Base-by-base conservation (phyloP, 1,284 basidiomycete species). In the Macrocybe sp. region DNA sequence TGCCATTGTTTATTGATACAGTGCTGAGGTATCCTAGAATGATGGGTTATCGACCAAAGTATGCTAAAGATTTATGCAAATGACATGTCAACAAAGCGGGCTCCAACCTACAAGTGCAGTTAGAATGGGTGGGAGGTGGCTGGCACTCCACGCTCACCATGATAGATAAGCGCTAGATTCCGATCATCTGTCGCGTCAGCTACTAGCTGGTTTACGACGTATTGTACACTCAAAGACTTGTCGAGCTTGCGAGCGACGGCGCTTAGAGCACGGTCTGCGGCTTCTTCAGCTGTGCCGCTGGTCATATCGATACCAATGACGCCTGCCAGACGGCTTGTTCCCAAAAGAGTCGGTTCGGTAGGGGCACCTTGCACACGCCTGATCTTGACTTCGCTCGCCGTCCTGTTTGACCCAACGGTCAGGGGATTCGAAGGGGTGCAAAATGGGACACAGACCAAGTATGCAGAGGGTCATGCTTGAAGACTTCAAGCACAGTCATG, bases 381-480 rank as follows among this genome's bases (percentile, higher is more conserved):
- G 40, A 89, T 64, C 65, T 87, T 89, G 54, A 81, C 62, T 46
- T 87, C 84, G 60, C 79, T 89, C 58, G 83, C 81, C 5, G 84
- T 83, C 88, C 86, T 88, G 14, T 16, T 7, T 32, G 9, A 43
- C 31, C 14, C 4, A 33, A 40, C 10, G 36, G 11, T 35, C 11
- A 43, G 22, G 2, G 14, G 12, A 35, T 45, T 2, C 8, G 12
- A 7, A 7, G 32, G 16, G 11, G 2, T 10, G 31, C 7, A 2
- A n/a, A 12, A 11, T 14, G 11, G 2, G 12, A 8, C 29, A 36
- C 64, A 35, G 28, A 73, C 96, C 96, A 99, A 16, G 83, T 87
- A 58, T 97, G 91, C 9, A 99, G 75, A 0, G 97, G 96, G 66
- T 99, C 96, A 61, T 97, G 84, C 64, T 92, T 93, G 79, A 98